Conservation (phyloP, 2,329 filamentous ascomycete species). For the Talaromyces sp. region DNA sequence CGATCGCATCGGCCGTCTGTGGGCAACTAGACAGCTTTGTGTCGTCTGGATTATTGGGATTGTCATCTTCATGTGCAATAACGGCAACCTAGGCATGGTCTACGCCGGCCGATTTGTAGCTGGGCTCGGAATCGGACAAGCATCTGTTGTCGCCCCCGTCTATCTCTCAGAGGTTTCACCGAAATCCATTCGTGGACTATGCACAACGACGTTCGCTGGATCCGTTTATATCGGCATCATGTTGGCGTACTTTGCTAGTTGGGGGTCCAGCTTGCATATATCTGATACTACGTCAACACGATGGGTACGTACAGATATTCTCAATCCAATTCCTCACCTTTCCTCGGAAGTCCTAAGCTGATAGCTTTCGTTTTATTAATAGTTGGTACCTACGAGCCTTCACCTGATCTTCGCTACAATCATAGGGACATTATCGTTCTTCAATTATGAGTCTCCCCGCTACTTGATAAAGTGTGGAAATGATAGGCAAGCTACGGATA, state of each 20-base stretch:
- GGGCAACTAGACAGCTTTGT: constrained; percentile 59
- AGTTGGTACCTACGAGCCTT: neutral
- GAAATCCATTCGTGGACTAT: constrained; percentile 57
- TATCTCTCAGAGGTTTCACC: neutral
- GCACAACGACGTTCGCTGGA: constrained; percentile 63
- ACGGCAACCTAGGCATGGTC: constrained; percentile 55
- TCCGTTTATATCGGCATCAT: constrained; percentile 72
- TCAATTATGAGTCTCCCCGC: constrained; percentile 64
- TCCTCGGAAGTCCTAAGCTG: neutral
- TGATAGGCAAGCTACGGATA: constrained; percentile 38
- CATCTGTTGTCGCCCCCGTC: constrained; percentile 59
- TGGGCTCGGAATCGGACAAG: constrained; percentile 65
- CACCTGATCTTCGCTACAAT: constrained; percentile 61
- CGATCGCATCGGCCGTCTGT: constrained; percentile 60
- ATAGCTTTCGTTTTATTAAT: neutral
- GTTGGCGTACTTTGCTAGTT: constrained; percentile 69
- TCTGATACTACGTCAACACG: constrained; percentile 33
- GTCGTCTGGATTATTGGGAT: constrained; percentile 58
- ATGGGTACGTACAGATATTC: neutral
- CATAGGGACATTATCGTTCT: constrained; percentile 63
- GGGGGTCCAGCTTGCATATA: constrained; percentile 53
- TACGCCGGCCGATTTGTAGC: constrained; percentile 66
- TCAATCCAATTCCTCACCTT: neutral
- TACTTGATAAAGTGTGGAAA: constrained; percentile 63
- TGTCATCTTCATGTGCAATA: constrained; percentile 55